phyloP scores from a whole-genome alignment of 2,329 filamentous ascomycete species.

The Hypoxylon rubiginosum region DNA sequence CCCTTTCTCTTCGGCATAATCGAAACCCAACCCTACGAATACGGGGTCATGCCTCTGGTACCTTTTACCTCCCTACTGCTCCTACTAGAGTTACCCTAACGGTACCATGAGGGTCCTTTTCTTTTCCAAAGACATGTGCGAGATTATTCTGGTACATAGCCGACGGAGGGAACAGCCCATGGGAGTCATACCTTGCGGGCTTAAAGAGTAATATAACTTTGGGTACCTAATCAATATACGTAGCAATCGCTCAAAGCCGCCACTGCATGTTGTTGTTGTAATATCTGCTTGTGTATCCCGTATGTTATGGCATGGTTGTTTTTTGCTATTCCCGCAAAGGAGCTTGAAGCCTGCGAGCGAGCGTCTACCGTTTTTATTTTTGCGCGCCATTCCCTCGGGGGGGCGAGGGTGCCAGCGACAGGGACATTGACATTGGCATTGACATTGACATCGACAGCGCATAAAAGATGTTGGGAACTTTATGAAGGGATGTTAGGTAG shows the following conservation, averaged over 20 bases:
- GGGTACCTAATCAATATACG: neutral
- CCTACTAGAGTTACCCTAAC: neutral
- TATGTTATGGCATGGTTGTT: constrained; percentile 1
- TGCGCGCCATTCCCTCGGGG: neutral
- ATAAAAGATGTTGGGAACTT: neutral
- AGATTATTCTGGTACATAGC: neutral
- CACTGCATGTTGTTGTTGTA: neutral
- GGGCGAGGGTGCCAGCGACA: neutral
- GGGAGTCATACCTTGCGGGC: constrained; percentile 8
- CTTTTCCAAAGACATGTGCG: neutral
- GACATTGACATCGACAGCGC: neutral
- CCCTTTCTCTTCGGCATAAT: neutral
- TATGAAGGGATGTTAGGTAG: neutral
- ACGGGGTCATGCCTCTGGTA: neutral
- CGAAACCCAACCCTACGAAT: neutral
- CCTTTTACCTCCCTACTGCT: neutral
- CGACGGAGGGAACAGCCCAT: constrained; percentile 9
- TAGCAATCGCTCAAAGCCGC: neutral
- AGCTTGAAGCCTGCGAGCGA: neutral
- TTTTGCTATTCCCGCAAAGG: neutral
- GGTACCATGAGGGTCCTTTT: neutral
- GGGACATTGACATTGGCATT: too few relatives aligned
- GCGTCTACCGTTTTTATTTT: neutral
- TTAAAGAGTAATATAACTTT: neutral
- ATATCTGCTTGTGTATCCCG: neutral